Evolutionary conservation across 805 yeast species (phyloP), one percentile per base, ranked within the genome.

Genomic region (Candida khao-thaluensis): DNA sequence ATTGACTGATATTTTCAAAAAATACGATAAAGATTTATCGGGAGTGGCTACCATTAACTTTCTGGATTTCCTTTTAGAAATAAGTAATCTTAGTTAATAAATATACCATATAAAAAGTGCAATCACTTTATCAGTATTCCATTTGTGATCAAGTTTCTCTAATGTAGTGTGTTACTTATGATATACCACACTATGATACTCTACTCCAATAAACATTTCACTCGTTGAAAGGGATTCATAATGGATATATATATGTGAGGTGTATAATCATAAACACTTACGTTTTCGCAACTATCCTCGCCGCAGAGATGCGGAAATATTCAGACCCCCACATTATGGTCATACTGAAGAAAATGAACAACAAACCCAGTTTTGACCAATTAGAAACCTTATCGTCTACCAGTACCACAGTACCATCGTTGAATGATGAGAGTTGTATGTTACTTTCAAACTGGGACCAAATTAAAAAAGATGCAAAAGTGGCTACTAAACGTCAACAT

Each of bases 1-100:
- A 46, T 72, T 85, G 47, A 85, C 95, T 1, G 89, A 84, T 53
- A 70, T 82, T 10, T 87, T 87, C 67, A 83, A 85, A 52, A 81
- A 80, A 54, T 85, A 75, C 57, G 95, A 87, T 56, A 64, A 71
- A 9, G 88, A 84, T 46, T 74, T 83, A 32, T 81, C 83, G 35
- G 95, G 95, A 2, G 71, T 79, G 28, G 87, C 86, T 2, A 74
- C 80, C 0, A 75, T 81, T 8, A 76, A 76, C 17, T 81, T 79
- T 53, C 80, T 78, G 56, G 84, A 81, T 53, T 81, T 80, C 48
- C 74, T 81, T 41, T 79, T 77, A 45, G 81, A 77, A 48, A 61
- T 69, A 16, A 65, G 68, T 50, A 65, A 59, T 44, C 50, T 69
- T 33, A 41, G 49, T 11, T 57, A 43, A 15, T 17, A 12, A n/a